phyloP scores from a whole-genome alignment of 805 yeast genomes.

The Priceomyces fermenticarens region DNA sequence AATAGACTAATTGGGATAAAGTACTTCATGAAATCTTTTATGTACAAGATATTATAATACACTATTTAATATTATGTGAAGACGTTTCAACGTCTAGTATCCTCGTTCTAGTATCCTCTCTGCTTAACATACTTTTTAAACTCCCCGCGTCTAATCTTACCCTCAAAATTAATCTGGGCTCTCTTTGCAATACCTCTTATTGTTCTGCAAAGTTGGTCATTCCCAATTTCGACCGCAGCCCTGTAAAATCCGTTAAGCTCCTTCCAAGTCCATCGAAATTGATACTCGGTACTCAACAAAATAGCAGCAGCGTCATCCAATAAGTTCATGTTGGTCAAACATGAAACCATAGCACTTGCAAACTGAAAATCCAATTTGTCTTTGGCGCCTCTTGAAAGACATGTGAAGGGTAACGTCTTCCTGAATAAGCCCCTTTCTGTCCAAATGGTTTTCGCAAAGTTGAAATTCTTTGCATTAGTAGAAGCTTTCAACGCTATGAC shows the following conservation, averaged over 20 bases:
- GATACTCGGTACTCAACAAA: slow-evolving; percentile 61
- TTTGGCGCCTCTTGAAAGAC: slow-evolving; percentile 31
- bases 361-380: slow-evolving; percentile 58
- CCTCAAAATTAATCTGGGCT: slow-evolving; percentile 35
- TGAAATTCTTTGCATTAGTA: slow-evolving; percentile 47
- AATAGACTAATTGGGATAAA: slow-evolving; percentile 3
- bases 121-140: slow-evolving; percentile 29
- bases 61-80: slow-evolving; percentile 9
- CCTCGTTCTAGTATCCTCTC: slow-evolving; percentile 26
- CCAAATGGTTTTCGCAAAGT: slow-evolving; percentile 70
- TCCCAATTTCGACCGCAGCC: slow-evolving; percentile 31
- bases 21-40: slow-evolving; percentile 6
- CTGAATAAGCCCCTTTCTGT: slow-evolving; percentile 74
- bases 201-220: slow-evolving; percentile 25
- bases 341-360: slow-evolving; percentile 67
- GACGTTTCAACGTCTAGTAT: not conserved
- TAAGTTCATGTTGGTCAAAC: slow-evolving; percentile 53
- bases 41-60: slow-evolving; percentile 6
- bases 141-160: slow-evolving; percentile 36
- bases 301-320: slow-evolving; percentile 70
- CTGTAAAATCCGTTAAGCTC: slow-evolving; percentile 27
- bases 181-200: slow-evolving; percentile 32
- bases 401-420: slow-evolving; percentile 48
- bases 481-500: slow-evolving; percentile 67
- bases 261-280: slow-evolving; percentile 65